Percentiles rank a stretch among this genome's conserved stretches.
These are phyloP conservation scores for Anastatica hierochuntica DNA, from an alignment of 345 rosid genomes.

Conservation along the genomic window DNA sequence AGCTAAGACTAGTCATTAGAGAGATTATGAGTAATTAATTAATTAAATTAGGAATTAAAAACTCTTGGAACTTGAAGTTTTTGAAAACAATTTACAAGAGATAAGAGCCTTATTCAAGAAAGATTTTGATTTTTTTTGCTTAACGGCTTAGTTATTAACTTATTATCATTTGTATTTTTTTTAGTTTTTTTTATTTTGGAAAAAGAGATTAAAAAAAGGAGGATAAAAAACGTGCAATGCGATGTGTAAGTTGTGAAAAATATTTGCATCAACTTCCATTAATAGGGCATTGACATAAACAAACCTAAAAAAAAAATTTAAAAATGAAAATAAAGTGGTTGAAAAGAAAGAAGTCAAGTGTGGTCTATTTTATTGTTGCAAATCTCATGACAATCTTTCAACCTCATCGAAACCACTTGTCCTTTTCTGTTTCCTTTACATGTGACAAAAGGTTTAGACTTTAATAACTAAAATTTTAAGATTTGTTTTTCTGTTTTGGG, in stretches of 20 bases:
- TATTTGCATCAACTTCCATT: conserved; percentile 29
- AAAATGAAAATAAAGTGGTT: conserved; percentile 5
- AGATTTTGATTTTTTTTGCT: not conserved
- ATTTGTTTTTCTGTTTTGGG: not conserved
- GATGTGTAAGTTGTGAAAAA: conserved; percentile 8
- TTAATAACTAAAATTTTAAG: conserved; percentile 6
- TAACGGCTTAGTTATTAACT: not conserved
- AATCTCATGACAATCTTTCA: conserved; percentile 21
- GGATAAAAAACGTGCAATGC: conserved; percentile 20
- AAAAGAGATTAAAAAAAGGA: too few species aligned
- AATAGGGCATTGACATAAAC: conserved; percentile 21
- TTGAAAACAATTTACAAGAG: not conserved
- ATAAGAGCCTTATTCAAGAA: not conserved
- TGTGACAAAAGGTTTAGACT: conserved; percentile 20
- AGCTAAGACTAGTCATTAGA: not conserved
- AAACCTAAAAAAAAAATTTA: not conserved
- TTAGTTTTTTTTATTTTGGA: not conserved
- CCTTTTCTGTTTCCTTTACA: conserved; percentile 14
- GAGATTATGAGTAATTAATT: not conserved
- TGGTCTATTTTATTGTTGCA: conserved; percentile 20
- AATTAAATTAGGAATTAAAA: not conserved
- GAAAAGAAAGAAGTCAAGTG: conserved; percentile 22
- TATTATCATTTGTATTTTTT: not conserved
- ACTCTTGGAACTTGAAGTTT: not conserved
- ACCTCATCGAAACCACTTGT: conserved; percentile 20